phyloP scores from a whole-genome alignment of 306 rosid genomes.

The Ochetophila trinervis region DNA sequence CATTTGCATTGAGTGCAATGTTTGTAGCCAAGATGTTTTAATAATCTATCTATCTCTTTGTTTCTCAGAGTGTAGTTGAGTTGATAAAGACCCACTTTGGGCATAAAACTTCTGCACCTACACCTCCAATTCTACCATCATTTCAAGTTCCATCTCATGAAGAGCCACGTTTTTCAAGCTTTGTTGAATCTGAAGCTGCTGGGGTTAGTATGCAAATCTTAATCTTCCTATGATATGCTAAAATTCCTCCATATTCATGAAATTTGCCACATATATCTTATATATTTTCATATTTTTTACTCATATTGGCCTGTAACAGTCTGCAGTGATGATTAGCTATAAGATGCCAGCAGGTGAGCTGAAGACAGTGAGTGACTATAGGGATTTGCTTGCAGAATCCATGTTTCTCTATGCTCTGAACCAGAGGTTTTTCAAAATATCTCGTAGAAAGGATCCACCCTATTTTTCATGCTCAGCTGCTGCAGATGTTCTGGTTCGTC shows the following conservation, averaged over 20 bases:
- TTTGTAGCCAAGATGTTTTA: conserved; percentile 23
- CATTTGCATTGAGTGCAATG: conserved; percentile 9
- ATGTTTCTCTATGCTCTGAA: conserved; percentile 86
- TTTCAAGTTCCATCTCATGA: conserved; percentile 76
- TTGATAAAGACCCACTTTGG: conserved; percentile 81
- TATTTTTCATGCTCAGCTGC: conserved; percentile 87
- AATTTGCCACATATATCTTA: conserved; percentile 15
- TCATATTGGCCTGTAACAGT: conserved; percentile 44
- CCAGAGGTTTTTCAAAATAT: conserved; percentile 88
- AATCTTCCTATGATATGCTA: conserved; percentile 5
- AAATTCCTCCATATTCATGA: conserved; percentile 8
- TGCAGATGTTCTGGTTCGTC: conserved; percentile 80
- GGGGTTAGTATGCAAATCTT: conserved; percentile 71
- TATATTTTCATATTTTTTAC: conserved; percentile 14
- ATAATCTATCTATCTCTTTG: conserved; percentile 21
- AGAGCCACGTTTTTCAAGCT: conserved; percentile 84
- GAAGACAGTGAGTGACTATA: conserved; percentile 84
- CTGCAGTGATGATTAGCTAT: conserved; percentile 96
- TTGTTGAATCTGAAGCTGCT: conserved; percentile 92
- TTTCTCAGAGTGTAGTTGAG: conserved; percentile 64
- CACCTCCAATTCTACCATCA: conserved; percentile 59
- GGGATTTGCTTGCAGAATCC: conserved; percentile 82
- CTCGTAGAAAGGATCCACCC: conserved; percentile 94
- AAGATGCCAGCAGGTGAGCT: conserved; percentile 72
- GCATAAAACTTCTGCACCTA: conserved; percentile 58